Conservation (phyloP, 75 land plant species). For the Isoetes taiwanensis region DNA sequence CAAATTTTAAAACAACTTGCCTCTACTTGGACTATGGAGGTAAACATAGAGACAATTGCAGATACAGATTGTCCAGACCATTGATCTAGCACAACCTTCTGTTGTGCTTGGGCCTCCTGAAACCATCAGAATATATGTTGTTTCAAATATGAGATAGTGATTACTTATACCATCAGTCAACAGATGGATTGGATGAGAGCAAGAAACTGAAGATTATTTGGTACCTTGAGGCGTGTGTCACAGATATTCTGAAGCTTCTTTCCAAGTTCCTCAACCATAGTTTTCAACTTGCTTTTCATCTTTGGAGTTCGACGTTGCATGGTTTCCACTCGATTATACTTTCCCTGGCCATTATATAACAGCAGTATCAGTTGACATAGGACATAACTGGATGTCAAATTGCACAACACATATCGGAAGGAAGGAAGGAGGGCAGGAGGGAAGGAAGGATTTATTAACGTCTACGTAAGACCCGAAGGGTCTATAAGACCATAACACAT, state of each 20-base stretch:
- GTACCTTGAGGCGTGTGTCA: neutral
- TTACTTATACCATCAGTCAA: neutral
- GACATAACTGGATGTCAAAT: no score
- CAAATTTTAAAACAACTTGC: neutral
- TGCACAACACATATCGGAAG: no score
- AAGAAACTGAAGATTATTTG: no score
- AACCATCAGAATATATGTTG: no score
- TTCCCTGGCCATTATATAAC: no score
- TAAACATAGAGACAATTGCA: neutral
- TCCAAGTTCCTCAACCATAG: neutral
- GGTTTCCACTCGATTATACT: neutral
- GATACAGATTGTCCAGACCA: neutral
- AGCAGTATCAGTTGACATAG: no score
- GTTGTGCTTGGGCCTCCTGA: neutral
- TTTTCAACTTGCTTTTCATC: neutral
- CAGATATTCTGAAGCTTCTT: neutral
- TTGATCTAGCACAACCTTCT: neutral
- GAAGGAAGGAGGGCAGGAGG: no score
- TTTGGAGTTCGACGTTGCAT: neutral
- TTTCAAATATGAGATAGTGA: no score
- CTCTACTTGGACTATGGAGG: neutral
- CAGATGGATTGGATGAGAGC: no score
- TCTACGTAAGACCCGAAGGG: no score
- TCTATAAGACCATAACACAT: no score
- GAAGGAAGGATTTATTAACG: no score